Evolutionary conservation across 192 early-diverging fungal genomes (phyloP).

Genomic region (Coemansia reversa): DNA sequence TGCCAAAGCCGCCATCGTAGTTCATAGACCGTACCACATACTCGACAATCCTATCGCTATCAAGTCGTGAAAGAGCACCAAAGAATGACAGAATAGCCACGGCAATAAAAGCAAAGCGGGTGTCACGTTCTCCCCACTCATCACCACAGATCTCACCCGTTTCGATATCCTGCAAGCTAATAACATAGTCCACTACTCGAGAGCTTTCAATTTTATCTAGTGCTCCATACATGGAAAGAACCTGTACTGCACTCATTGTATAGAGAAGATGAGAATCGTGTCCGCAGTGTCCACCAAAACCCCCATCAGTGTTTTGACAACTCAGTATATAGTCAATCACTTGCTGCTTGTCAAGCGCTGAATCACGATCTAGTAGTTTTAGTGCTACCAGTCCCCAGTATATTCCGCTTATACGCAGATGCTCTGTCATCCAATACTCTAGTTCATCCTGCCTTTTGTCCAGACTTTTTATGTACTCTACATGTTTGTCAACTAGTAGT

Average conservation of each 20-base stretch:
- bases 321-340: constrained; percentile 77
- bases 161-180: constrained; percentile 57
- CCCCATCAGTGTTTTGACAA: constrained; percentile 78
- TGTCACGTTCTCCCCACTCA: constrained; percentile 91
- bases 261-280: constrained; percentile 92
- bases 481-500: constrained; percentile 58
- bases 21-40: constrained; percentile 82
- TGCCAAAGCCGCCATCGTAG: constrained; percentile 97
- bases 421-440: constrained; percentile 93
- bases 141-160: constrained; percentile 89
- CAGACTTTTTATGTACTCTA: constrained; percentile 69
- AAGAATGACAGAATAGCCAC: constrained; percentile 79
- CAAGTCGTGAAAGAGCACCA: constrained; percentile 62
- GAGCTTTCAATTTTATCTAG: constrained; percentile 71
- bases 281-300: constrained; percentile 82
- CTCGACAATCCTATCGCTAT: constrained; percentile 65
- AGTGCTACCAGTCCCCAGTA: constrained; percentile 93
- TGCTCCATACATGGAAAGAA: constrained; percentile 78
- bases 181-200: constrained; percentile 68
- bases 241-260: constrained; percentile 89
- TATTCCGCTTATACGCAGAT: constrained; percentile 85
- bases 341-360: constrained; percentile 66
- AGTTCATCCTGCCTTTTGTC: constrained; percentile 84
- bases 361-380: constrained; percentile 63
- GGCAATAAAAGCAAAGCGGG: constrained; percentile 87